Evolutionary conservation across 805 yeast genomes (phyloP).

Genomic region (Barnettozyma vustinii): DNA sequence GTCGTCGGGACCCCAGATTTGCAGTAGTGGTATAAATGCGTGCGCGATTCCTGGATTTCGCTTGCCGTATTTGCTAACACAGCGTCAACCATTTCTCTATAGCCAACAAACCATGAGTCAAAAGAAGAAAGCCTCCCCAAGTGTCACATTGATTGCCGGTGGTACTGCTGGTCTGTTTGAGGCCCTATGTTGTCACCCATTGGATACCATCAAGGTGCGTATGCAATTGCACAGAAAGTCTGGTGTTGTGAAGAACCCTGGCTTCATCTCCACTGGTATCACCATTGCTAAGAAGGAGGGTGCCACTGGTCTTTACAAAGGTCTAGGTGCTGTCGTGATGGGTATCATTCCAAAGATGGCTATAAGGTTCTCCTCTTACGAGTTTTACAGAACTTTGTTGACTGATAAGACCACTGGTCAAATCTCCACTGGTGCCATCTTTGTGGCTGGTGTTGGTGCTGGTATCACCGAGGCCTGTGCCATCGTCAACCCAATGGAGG

Average conservation of each 20-base stretch:
- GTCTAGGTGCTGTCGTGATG: constrained; percentile 93
- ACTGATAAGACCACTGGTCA: constrained; percentile 52
- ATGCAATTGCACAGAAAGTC: constrained; percentile 84
- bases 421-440: constrained; percentile 69
- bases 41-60: background rate
- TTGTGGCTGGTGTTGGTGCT: constrained; percentile 93
- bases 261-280: constrained; percentile 78
- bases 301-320: constrained; percentile 83
- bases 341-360: constrained; percentile 99
- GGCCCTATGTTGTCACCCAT: constrained; percentile 97
- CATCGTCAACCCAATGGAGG: constrained; percentile 97
- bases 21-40: background rate
- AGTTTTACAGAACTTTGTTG: constrained; percentile 71
- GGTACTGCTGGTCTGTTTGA: constrained; percentile 97
- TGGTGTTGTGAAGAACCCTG: constrained; percentile 70
- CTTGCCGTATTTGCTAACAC: background rate
- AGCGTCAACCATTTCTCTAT: background rate
- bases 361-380: constrained; percentile 90
- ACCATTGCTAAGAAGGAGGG: constrained; percentile 77
- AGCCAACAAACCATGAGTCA: constrained; percentile 10
- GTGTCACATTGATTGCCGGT: constrained; percentile 79
- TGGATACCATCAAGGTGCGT: constrained; percentile 94
- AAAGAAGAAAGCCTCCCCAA: constrained; percentile 36
- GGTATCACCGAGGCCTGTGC: constrained; percentile 94
- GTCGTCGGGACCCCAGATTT: background rate